Percentiles rank a stretch among this genome's conserved stretches.
phyloP scores from a whole-genome alignment of 2,329 filamentous ascomycete species.

The Xylaria polymorpha region DNA sequence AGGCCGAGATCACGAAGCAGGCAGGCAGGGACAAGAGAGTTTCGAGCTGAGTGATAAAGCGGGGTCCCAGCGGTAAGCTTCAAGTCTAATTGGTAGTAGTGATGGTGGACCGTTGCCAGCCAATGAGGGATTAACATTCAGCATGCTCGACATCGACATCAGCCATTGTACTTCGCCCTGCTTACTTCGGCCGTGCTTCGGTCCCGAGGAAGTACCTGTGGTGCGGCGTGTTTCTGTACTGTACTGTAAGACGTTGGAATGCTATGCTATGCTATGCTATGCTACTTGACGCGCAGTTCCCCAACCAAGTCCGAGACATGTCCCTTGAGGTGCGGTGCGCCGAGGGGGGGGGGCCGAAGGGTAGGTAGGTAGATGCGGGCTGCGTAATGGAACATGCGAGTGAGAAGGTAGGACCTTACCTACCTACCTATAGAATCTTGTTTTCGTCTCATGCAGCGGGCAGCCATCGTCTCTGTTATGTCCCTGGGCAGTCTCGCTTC shows the following conservation, averaged over 20 bases:
- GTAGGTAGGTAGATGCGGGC: not conserved
- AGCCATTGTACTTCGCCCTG: not conserved
- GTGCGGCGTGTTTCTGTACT: not conserved
- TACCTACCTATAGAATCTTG: not conserved
- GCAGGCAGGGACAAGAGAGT: no score
- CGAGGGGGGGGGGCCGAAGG: not conserved
- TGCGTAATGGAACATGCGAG: slow-evolving; percentile 25
- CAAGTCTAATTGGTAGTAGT: not conserved
- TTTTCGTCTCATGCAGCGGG: not conserved
- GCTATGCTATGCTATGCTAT: slow-evolving; percentile 3
- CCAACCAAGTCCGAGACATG: slow-evolving; percentile 32
- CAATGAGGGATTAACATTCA: not conserved
- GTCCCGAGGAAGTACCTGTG: no score
- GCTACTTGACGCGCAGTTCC: slow-evolving; percentile 32
- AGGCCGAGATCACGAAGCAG: not conserved
- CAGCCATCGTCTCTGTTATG: not conserved
- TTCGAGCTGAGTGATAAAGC: not conserved
- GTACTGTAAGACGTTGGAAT: not conserved
- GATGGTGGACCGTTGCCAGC: not conserved
- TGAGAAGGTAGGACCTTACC: not conserved
- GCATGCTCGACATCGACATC: slow-evolving; percentile 9
- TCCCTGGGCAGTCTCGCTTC: not conserved
- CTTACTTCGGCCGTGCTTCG: slow-evolving; percentile 18
- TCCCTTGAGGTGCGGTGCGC: not conserved
- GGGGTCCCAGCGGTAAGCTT: not conserved